Percentiles rank a stretch among this genome's conserved stretches.
Evolutionary conservation across 148 eudicot genomes (phyloP).

Genomic region (Fagopyrum tataricum): DNA sequence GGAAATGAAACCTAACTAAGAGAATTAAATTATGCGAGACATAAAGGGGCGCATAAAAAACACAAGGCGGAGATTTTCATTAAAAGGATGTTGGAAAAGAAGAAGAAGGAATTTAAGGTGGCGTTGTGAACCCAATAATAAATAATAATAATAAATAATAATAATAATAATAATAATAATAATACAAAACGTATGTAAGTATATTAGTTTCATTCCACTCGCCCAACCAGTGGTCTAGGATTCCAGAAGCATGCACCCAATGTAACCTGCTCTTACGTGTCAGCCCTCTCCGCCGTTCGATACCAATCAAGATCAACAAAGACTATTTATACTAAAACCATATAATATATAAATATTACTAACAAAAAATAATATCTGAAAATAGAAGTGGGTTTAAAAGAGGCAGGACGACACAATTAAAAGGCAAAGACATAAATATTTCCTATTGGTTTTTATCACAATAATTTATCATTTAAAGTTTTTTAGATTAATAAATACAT

Average conservation of each 20-base stretch:
- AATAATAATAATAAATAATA: background rate
- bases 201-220: background rate
- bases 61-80: background rate
- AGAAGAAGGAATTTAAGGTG: background rate
- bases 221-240: conserved; percentile 9
- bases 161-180: background rate
- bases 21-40: background rate
- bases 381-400: background rate
- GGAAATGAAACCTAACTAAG: background rate
- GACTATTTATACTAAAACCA: too few relatives aligned
- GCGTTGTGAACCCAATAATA: background rate
- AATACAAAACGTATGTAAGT: too few relatives aligned
- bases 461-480: too few relatives aligned
- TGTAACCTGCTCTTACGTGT: background rate
- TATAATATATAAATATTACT: too few relatives aligned
- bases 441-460: too few relatives aligned
- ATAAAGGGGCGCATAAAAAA: background rate
- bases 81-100: background rate
- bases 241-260: background rate
- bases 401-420: too few relatives aligned
- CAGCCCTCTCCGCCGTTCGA: background rate
- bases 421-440: too few relatives aligned
- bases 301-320: background rate
- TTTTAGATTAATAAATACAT: too few relatives aligned
- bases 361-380: background rate